These are phyloP conservation scores for Lachancea mirantina DNA, from an alignment of 805 yeast species.

Conservation along the genomic window DNA sequence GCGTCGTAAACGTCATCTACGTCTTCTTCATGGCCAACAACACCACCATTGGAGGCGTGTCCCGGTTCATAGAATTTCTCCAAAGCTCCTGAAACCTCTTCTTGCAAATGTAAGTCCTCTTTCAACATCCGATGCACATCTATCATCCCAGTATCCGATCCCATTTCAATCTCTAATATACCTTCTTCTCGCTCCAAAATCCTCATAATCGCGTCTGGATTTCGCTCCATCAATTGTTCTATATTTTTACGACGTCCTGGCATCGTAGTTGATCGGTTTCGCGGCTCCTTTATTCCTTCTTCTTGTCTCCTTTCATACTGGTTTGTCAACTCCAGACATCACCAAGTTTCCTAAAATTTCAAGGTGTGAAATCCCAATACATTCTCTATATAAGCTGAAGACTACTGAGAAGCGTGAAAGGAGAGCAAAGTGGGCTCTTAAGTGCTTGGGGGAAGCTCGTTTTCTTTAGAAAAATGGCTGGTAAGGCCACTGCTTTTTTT, in stretches of 20 bases:
- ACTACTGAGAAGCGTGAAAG: too few relatives aligned
- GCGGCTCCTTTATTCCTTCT: constrained; percentile 1
- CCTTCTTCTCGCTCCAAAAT: constrained; percentile 4
- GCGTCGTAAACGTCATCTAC: constrained; percentile 19
- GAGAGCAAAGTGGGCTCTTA: too few relatives aligned
- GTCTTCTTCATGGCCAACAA: constrained; percentile 20
- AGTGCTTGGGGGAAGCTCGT: not conserved
- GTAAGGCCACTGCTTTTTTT: constrained; percentile 45
- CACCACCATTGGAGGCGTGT: not conserved
- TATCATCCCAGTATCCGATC: constrained; percentile 5
- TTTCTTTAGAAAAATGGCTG: constrained; percentile 13
- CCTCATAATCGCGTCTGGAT: not conserved
- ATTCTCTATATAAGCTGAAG: too few relatives aligned
- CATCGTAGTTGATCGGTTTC: not conserved
- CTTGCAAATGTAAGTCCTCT: constrained; percentile 13
- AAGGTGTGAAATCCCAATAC: too few relatives aligned
- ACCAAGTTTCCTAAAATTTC: too few relatives aligned
- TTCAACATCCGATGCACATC: constrained; percentile 15
- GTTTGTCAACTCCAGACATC: too few relatives aligned
- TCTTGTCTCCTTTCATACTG: not conserved
- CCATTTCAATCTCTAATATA: constrained; percentile 4
- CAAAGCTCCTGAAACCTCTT: constrained; percentile 14
- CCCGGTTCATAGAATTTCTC: constrained; percentile 10
- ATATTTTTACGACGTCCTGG: constrained; percentile 1
- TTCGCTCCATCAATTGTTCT: not conserved